A percentile compares a stretch with the other conserved stretches of the same genome.
Evolutionary conservation across 2,329 filamentous ascomycete species (phyloP).

Genomic region (Aspergillus neotritici): DNA sequence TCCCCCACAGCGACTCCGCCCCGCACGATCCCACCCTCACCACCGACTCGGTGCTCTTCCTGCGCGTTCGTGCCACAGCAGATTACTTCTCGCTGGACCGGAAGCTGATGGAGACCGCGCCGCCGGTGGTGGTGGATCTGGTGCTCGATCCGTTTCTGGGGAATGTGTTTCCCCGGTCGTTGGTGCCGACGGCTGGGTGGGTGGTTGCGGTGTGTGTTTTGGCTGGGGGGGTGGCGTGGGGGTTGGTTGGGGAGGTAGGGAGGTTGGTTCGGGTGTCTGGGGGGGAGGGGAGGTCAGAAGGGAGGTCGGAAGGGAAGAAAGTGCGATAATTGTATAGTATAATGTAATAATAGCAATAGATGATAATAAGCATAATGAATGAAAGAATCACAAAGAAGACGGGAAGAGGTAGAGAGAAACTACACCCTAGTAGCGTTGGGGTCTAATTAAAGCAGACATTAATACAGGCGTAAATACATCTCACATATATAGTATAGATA

Average conservation of each 20-base stretch:
- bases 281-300: conserved; percentile 14
- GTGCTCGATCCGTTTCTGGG: conserved; percentile 80
- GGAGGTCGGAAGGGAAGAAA: conserved; percentile 16
- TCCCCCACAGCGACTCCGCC: conserved; percentile 2
- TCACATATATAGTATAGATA: too few relatives aligned
- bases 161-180: conserved; percentile 72
- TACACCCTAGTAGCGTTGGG: too few relatives aligned
- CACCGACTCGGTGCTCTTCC: conserved; percentile 56
- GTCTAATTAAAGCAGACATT: too few relatives aligned
- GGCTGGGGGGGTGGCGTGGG: conserved; percentile 43
- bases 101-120: conserved; percentile 68
- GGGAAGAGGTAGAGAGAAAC: too few relatives aligned
- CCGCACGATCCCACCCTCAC: conserved; percentile 17
- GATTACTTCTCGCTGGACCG: conserved; percentile 76
- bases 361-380: too few relatives aligned
- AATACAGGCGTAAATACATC: too few relatives aligned
- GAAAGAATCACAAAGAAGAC: too few relatives aligned
- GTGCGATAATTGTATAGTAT: conserved; percentile 6
- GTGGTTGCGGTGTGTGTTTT: conserved; percentile 55
- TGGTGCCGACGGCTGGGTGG: conserved; percentile 67
- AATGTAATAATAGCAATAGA: too few relatives aligned
- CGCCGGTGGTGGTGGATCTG: conserved; percentile 69
- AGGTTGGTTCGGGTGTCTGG: conserved; percentile 14
- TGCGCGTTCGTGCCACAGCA: conserved; percentile 69
- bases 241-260: conserved; percentile 22